Evolutionary conservation across 306 rosid genomes (phyloP).

Genomic region (Cucurbita maxima): DNA sequence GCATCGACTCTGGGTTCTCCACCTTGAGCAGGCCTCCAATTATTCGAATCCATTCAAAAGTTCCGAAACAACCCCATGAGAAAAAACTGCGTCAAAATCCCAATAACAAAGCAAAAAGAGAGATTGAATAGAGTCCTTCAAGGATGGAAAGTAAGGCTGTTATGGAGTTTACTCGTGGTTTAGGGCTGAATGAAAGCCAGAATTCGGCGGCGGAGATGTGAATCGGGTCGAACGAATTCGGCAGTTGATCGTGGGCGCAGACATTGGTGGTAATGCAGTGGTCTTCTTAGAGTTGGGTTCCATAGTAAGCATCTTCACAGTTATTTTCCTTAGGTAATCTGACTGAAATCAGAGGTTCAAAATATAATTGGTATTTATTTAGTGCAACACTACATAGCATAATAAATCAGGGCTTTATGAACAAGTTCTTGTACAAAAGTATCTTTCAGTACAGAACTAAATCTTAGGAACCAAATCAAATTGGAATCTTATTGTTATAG

Average conservation of each 20-base stretch:
- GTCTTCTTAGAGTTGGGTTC: too few relatives aligned
- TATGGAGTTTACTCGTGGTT: not conserved
- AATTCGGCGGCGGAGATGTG: not conserved
- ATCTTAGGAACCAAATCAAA: too few relatives aligned
- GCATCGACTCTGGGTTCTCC: constrained; percentile 16
- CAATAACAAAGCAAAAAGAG: not conserved
- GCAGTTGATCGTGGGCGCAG: not conserved
- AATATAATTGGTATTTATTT: too few relatives aligned
- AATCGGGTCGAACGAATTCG: not conserved
- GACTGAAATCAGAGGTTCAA: too few relatives aligned
- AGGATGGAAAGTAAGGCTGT: not conserved
- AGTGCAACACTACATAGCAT: too few relatives aligned
- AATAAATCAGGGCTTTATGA: not conserved
- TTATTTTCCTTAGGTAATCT: too few relatives aligned
- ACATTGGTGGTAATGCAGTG: too few relatives aligned
- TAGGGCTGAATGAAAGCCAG: not conserved
- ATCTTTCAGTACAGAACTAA: too few relatives aligned
- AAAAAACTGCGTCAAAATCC: not conserved
- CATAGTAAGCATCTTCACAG: too few relatives aligned
- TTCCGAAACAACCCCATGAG: not conserved
- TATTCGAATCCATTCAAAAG: constrained; percentile 22
- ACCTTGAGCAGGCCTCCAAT: constrained; percentile 26
- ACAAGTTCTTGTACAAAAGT: too few relatives aligned
- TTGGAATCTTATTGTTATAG: too few relatives aligned
- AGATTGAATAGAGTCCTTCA: not conserved